Evolutionary conservation across 305 asterid genomes (phyloP), one percentile per base, ranked within the genome.

Genomic region (Fraxinus sp.): DNA sequence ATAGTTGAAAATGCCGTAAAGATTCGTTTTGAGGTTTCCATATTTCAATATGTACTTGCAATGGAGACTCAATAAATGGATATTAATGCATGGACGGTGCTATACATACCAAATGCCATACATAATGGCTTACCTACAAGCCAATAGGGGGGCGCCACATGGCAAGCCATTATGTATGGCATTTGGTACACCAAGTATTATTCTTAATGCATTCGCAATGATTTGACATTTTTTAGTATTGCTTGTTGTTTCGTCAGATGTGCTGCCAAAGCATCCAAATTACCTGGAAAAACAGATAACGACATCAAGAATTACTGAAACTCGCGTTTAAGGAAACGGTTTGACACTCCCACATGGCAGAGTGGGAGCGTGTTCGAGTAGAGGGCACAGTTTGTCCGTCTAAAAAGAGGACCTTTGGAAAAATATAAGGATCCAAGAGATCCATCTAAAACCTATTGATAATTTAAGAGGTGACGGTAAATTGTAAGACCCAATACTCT

Each of bases 271-370:
- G 94, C 97, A 52, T 83, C 92, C 74, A 81, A 88, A 8, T 81
- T 91, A 24, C 90, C 92, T 4, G 97, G 94, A 88, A 87, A 95
- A 87, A 91, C 94, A 22, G 95, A 92, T 59, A 91, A 92, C n/a
- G 94, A 92, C 46, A 81, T 93, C 16, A 93, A 93, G 89, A 93
- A 93, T 43, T 87, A 87, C 82, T 91, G 94, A 94, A 91, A 93
- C 90, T 85, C 94, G 0, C 91, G 86, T 85, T 73, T 93, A 84
- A 89, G 87, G 88, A 89, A 89, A 78, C 90, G 91, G 24, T 37
- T 85, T 39, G n/a, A 28, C 41, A 74, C n/a, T 32, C 41, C 78
- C 91, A 89, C 83, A 66, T 77, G 85, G 86, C 70, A 22, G 90
- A 89, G 32, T 86, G 86, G 86, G 91, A 88, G 39, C 39, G 39